phyloP scores from a whole-genome alignment of 2,329 filamentous ascomycete species.

The Lachnellula hyalina region DNA sequence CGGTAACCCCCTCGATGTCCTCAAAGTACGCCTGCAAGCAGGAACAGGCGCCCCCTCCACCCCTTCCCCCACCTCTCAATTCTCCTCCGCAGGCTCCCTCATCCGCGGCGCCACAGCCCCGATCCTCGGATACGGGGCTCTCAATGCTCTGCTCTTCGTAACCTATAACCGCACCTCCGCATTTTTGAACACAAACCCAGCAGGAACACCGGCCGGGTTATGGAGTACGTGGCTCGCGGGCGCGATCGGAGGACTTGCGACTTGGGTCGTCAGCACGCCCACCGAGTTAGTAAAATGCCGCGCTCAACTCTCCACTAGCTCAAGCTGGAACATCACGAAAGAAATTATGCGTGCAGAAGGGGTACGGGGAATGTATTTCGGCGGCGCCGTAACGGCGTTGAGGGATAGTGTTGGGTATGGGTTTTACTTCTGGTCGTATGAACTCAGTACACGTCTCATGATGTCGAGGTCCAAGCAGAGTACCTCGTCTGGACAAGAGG shows the following conservation, averaged over 20 bases:
- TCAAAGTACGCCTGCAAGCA: constrained; percentile 79
- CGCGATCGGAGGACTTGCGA: constrained; percentile 74
- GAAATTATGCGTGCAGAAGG: constrained; percentile 55
- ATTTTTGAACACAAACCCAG: constrained; percentile 43
- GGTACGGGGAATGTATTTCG: constrained; percentile 70
- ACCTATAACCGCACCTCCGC: constrained; percentile 81
- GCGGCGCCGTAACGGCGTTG: constrained; percentile 73
- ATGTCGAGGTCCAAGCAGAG: constrained; percentile 15
- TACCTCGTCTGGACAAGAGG: constrained; percentile 39
- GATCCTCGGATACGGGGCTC: constrained; percentile 80
- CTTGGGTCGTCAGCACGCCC: constrained; percentile 79
- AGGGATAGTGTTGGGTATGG: constrained; percentile 91
- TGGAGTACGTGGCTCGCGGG: constrained; percentile 74
- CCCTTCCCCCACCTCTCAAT: constrained; percentile 27
- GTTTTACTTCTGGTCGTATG: constrained; percentile 95
- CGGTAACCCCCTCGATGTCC: constrained; percentile 76
- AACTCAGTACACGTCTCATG: constrained; percentile 61
- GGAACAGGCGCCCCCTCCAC: constrained; percentile 44
- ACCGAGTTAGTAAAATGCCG: constrained; percentile 90
- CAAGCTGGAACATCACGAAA: constrained; percentile 53
- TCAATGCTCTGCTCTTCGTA: constrained; percentile 86
- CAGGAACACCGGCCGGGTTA: constrained; percentile 42
- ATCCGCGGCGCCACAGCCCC: constrained; percentile 73
- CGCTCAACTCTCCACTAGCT: constrained; percentile 57
- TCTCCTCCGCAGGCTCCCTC: constrained; percentile 36